phyloP scores from a whole-genome alignment of 495 filamentous ascomycete species.

The Glarea lozoyensis region DNA sequence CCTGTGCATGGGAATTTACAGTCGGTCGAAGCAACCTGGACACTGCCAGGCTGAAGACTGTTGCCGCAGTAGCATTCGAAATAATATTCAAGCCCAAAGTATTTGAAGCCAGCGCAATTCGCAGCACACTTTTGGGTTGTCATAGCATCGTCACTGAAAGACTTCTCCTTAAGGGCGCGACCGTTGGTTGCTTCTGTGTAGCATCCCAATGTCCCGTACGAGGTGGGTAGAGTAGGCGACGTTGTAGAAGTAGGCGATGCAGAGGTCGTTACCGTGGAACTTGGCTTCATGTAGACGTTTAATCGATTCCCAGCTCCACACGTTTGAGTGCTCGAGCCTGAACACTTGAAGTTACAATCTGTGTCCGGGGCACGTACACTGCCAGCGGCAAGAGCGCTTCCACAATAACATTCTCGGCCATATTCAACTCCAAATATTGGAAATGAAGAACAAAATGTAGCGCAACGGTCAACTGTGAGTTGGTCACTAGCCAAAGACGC shows the following conservation, averaged over 20 bases:
- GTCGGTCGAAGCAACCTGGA: background rate
- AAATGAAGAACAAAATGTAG: background rate
- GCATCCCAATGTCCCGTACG: background rate
- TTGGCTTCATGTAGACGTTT: slow-evolving; percentile 1
- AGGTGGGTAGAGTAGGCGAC: too few relatives aligned
- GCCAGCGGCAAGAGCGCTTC: background rate
- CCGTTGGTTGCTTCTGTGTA: background rate
- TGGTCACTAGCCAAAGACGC: too few relatives aligned
- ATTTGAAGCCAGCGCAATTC: slow-evolving; percentile 21
- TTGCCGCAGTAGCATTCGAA: background rate
- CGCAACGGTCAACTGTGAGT: background rate
- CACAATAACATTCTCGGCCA: background rate
- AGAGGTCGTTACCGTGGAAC: slow-evolving; percentile 13
- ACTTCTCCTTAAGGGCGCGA: background rate
- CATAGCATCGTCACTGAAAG: slow-evolving; percentile 28
- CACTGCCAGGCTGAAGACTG: background rate
- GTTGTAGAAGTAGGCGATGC: background rate
- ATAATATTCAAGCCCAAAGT: slow-evolving; percentile 27
- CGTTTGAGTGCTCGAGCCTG: slow-evolving; percentile 1
- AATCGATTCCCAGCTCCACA: slow-evolving; percentile 10
- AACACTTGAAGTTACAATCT: background rate
- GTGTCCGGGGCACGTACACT: background rate
- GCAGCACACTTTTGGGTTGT: slow-evolving; percentile 25
- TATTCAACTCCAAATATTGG: background rate
- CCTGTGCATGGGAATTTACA: background rate